These are phyloP conservation scores for Heritiera fomes DNA, from an alignment of 345 rosid genomes.

Conservation along the genomic window DNA sequence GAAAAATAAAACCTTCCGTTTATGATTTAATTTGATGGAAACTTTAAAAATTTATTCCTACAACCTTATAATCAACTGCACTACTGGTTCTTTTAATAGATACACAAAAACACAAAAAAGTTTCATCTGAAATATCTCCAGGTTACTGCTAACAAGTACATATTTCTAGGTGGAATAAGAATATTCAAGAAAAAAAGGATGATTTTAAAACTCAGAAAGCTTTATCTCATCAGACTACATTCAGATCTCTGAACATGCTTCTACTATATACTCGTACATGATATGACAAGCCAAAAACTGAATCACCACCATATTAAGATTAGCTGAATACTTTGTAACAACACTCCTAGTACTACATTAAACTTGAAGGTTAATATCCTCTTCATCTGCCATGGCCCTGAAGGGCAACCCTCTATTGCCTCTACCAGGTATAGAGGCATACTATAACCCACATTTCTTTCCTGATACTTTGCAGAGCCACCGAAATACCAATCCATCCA, in stretches of 20 bases:
- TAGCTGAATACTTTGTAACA: background rate
- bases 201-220: background rate
- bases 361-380: background rate
- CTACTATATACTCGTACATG: background rate
- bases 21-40: background rate
- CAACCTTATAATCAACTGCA: conserved; percentile 7
- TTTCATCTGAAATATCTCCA: background rate
- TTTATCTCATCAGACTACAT: background rate
- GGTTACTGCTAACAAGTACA: background rate
- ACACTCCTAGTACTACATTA: background rate
- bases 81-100: background rate
- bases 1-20: background rate
- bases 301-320: background rate
- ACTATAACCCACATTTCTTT: background rate
- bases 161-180: background rate
- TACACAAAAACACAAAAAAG: background rate
- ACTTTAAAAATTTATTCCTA: background rate
- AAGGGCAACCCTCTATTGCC: conserved; percentile 4
- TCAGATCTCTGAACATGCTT: background rate
- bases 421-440: background rate
- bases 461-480: background rate
- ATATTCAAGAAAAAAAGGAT: background rate
- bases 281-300: background rate
- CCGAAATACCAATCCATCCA: background rate
- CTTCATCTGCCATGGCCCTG: background rate